Conservation (phyloP, 2,329 filamentous ascomycete species). For the Pseudocercospora macadamiae region DNA sequence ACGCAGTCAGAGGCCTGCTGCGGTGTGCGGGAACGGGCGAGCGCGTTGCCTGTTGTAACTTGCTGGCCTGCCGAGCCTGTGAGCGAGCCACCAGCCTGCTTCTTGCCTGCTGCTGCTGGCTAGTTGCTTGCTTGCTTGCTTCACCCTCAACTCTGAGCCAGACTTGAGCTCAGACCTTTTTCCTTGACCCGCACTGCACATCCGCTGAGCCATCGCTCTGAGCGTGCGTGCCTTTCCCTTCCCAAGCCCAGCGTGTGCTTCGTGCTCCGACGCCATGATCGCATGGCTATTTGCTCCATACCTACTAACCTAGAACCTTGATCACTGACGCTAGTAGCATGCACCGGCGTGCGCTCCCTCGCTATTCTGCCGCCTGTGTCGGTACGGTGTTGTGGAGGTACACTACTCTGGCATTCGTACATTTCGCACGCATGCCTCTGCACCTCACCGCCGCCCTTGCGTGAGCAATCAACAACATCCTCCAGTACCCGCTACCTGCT, state of each 20-base stretch:
- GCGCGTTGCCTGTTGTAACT: too few relatives aligned
- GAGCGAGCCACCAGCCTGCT: neutral
- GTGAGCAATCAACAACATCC: conserved; percentile 26
- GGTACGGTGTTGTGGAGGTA: conserved; percentile 14
- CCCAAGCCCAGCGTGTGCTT: conserved; percentile 17
- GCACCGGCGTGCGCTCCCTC: conserved; percentile 23
- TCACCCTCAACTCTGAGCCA: neutral
- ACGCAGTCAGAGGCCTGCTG: neutral
- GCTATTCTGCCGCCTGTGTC: conserved; percentile 20
- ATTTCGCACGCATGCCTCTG: conserved; percentile 32
- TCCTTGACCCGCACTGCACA: conserved; percentile 8
- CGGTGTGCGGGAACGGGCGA: neutral
- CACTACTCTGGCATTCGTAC: conserved; percentile 16
- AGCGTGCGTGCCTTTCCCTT: neutral
- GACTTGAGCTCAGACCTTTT: neutral
- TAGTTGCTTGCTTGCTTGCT: neutral
- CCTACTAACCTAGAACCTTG: conserved; percentile 27
- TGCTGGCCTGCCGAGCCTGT: conserved; percentile 3
- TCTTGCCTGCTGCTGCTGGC: too few relatives aligned
- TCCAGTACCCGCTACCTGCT: neutral
- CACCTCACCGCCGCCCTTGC: conserved; percentile 36
- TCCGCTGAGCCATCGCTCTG: conserved; percentile 1
- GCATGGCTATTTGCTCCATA: conserved; percentile 28
- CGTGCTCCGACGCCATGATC: conserved; percentile 28
- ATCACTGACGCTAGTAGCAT: conserved; percentile 26